Evolutionary conservation across 2,329 filamentous ascomycete genomes (phyloP).

Genomic region (Colletotrichum cordylinicola): DNA sequence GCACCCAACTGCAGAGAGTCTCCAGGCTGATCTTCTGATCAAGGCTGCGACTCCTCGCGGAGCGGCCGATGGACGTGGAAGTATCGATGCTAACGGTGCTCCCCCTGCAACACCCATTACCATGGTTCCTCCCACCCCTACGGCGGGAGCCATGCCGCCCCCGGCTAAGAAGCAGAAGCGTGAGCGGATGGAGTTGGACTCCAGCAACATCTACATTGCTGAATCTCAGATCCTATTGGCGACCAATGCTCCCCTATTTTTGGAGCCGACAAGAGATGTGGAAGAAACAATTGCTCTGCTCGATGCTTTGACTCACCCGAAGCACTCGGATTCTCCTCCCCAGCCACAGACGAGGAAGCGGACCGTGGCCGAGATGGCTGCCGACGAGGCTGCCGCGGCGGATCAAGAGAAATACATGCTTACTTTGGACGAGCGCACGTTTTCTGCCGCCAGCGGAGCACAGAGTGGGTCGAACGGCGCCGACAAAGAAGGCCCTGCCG

Average conservation of each 20-base stretch:
- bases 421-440: constrained; percentile 83
- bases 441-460: constrained; percentile 62
- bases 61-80: constrained; percentile 37
- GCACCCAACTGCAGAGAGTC: constrained; percentile 79
- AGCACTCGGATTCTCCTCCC: constrained; percentile 78
- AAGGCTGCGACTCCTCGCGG: constrained; percentile 74
- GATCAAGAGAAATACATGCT: constrained; percentile 94
- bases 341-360: constrained; percentile 90
- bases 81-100: constrained; percentile 40
- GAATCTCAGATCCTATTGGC: constrained; percentile 79
- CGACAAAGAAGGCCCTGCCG: constrained; percentile 77
- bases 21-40: constrained; percentile 77
- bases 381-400: constrained; percentile 90
- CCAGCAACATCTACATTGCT: constrained; percentile 73
- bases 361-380: constrained; percentile 92
- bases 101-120: constrained; percentile 73
- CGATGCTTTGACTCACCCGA: constrained; percentile 74
- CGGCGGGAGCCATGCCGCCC: constrained; percentile 62
- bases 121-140: constrained; percentile 66
- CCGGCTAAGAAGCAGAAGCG: constrained; percentile 73
- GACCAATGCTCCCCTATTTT: constrained; percentile 75
- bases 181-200: constrained; percentile 78
- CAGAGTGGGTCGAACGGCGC: constrained; percentile 63
- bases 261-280: constrained; percentile 75
- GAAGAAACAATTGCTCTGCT: constrained; percentile 76